Evolutionary conservation across 2,329 filamentous ascomycete genomes (phyloP).

Genomic region (Coleophoma crateriformis): DNA sequence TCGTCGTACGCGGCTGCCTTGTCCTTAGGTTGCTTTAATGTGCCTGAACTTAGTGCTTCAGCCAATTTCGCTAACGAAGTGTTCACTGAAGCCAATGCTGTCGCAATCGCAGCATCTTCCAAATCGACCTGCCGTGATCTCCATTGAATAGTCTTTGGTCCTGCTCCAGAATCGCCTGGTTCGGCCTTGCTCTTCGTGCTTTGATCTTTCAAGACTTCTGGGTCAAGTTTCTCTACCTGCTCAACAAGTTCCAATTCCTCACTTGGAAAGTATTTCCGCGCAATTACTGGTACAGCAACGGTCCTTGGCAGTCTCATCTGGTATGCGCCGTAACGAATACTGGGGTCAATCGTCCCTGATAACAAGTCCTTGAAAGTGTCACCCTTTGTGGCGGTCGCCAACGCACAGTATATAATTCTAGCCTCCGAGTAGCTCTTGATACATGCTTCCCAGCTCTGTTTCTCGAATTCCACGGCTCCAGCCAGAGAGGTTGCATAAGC

Average conservation of each 20-base stretch:
- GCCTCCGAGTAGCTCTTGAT: conserved; percentile 70
- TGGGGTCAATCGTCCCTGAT: conserved; percentile 82
- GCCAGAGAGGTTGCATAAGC: conserved; percentile 75
- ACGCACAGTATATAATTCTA: conserved; percentile 74
- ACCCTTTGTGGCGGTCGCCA: conserved; percentile 60
- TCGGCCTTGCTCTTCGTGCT: conserved; percentile 42
- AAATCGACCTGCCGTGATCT: conserved; percentile 79
- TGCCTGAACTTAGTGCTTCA: conserved; percentile 39
- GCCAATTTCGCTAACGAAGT: conserved; percentile 44
- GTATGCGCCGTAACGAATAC: conserved; percentile 90
- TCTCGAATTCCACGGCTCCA: conserved; percentile 80
- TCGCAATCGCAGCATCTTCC: conserved; percentile 87
- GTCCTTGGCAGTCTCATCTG: conserved; percentile 85
- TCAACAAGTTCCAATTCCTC: conserved; percentile 56
- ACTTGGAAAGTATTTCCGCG: conserved; percentile 70
- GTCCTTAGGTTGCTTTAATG: conserved; percentile 50
- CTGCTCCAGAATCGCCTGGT: conserved; percentile 44
- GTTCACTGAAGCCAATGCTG: conserved; percentile 69
- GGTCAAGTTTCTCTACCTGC: conserved; percentile 66
- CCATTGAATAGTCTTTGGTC: conserved; percentile 78
- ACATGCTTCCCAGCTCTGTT: conserved; percentile 77
- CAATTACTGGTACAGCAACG: conserved; percentile 72
- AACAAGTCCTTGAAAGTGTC: conserved; percentile 85
- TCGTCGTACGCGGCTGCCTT: conserved; percentile 86
- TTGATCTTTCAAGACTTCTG: conserved; percentile 57